Conservation (phyloP, 306 rosid genomes). For the Cicer cuneatum region DNA sequence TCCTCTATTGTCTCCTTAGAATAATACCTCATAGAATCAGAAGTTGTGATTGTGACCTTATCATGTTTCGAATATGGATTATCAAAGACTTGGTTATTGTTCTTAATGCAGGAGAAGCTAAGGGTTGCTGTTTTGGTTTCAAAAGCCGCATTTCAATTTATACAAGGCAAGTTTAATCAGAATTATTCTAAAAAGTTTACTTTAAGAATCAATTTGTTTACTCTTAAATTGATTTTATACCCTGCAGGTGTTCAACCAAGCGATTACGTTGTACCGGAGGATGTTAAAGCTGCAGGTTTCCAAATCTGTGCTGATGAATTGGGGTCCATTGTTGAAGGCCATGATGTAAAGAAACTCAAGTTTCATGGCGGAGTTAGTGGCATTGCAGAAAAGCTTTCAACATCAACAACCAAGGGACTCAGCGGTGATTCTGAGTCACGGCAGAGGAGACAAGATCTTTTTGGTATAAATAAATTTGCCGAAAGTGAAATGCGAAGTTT, state of each 20-base stretch:
- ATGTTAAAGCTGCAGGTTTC: constrained; percentile 81
- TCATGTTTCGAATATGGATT: constrained; percentile 7
- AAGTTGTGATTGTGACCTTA: constrained; percentile 27
- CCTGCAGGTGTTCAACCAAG: constrained; percentile 73
- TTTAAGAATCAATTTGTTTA: constrained; percentile 22
- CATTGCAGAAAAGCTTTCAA: constrained; percentile 67
- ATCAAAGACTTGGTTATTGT: constrained; percentile 23
- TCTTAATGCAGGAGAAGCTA: constrained; percentile 74
- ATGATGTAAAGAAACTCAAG: constrained; percentile 76
- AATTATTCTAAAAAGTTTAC: not conserved
- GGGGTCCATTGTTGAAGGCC: constrained; percentile 86
- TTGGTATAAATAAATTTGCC: constrained; percentile 76
- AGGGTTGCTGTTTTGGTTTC: constrained; percentile 95
- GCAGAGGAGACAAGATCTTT: constrained; percentile 58
- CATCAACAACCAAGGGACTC: constrained; percentile 69
- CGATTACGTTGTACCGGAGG: constrained; percentile 72
- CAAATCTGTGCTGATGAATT: constrained; percentile 83
- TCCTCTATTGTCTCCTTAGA: constrained; percentile 2
- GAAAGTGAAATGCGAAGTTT: constrained; percentile 77
- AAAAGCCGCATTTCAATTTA: constrained; percentile 87
- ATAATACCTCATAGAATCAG: constrained; percentile 21
- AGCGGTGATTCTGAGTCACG: constrained; percentile 49
- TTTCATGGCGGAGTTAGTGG: constrained; percentile 79
- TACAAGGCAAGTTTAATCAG: constrained; percentile 63
- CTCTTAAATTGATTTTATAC: constrained; percentile 25